A percentile compares a stretch with the other conserved stretches of the same genome.
Evolutionary conservation across 2,329 filamentous ascomycete species (phyloP).

Genomic region (Colletotrichum liriopes): DNA sequence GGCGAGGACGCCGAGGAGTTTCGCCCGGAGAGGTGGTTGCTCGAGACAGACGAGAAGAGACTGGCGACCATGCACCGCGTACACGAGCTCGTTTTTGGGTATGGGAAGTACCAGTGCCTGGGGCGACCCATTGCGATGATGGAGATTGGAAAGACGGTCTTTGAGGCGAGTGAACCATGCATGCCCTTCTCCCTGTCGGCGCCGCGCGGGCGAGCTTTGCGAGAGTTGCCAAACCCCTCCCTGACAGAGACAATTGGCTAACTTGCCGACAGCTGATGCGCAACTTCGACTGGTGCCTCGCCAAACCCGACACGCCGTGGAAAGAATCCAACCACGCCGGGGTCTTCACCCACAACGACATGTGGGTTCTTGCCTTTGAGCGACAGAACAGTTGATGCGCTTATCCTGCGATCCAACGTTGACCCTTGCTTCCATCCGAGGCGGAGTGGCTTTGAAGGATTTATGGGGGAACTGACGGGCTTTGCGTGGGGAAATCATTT

Average conservation of each 20-base stretch:
- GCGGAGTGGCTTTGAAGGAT: neutral
- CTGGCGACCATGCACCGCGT: slow-evolving; percentile 55
- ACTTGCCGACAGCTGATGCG: slow-evolving; percentile 31
- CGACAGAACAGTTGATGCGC: neutral
- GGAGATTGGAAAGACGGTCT: slow-evolving; percentile 64
- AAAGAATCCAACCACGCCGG: slow-evolving; percentile 38
- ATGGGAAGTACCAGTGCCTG: slow-evolving; percentile 61
- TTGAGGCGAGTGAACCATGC: slow-evolving; percentile 57
- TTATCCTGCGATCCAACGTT: neutral
- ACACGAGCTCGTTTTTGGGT: slow-evolving; percentile 62
- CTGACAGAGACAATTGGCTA: neutral
- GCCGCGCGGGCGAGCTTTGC: no score
- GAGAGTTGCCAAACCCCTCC: neutral
- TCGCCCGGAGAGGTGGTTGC: slow-evolving; percentile 72
- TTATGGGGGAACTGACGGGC: neutral
- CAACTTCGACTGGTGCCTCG: slow-evolving; percentile 44
- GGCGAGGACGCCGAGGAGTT: slow-evolving; percentile 70
- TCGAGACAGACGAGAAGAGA: slow-evolving; percentile 53
- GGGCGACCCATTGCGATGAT: slow-evolving; percentile 64
- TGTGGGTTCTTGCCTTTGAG: slow-evolving; percentile 42
- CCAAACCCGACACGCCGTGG: slow-evolving; percentile 40
- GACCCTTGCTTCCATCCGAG: neutral
- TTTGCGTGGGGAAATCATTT: neutral
- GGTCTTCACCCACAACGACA: slow-evolving; percentile 35
- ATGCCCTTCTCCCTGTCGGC: neutral